A percentile compares a stretch with the other conserved stretches of the same genome.
Evolutionary conservation across 1,284 basidiomycete genomes (phyloP).

Genomic region (Cryptococcus neoformans): DNA sequence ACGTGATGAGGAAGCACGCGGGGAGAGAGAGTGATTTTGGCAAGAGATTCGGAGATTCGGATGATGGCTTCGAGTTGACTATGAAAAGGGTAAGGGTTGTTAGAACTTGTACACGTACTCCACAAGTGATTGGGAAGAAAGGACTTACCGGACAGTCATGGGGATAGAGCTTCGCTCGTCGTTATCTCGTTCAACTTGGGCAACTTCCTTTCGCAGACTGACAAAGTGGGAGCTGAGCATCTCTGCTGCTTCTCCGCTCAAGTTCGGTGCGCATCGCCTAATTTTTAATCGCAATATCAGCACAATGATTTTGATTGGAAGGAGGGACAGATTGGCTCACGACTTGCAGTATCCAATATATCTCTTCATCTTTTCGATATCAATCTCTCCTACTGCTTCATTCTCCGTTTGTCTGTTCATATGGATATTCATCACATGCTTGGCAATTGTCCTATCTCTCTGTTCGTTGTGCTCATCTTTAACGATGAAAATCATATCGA

Average conservation of each 20-base stretch:
- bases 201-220: slow-evolving; percentile 86
- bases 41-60: slow-evolving; percentile 94
- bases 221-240: slow-evolving; percentile 99
- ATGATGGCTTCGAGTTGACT: slow-evolving; percentile 99
- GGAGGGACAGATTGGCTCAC: slow-evolving; percentile 51
- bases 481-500: slow-evolving; percentile 99
- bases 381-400: slow-evolving; percentile 83
- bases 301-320: background rate
- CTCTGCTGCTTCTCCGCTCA: slow-evolving; percentile 91
- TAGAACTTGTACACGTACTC: no score
- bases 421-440: slow-evolving; percentile 98
- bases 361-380: slow-evolving; percentile 97
- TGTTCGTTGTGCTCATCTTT: slow-evolving; percentile 97
- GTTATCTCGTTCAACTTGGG: slow-evolving; percentile 94
- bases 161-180: slow-evolving; percentile 98
- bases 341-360: slow-evolving; percentile 96
- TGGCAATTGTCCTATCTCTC: slow-evolving; percentile 92
- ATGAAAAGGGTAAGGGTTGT: background rate
- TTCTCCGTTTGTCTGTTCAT: slow-evolving; percentile 81
- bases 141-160: slow-evolving; percentile 85
- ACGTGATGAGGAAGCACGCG: slow-evolving; percentile 91
- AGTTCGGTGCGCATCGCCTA: slow-evolving; percentile 91
- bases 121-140: background rate
- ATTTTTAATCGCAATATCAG: background rate
- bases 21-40: slow-evolving; percentile 87